phyloP scores from a whole-genome alignment of 169 alveolate species.

The Theileria orientalis region DNA sequence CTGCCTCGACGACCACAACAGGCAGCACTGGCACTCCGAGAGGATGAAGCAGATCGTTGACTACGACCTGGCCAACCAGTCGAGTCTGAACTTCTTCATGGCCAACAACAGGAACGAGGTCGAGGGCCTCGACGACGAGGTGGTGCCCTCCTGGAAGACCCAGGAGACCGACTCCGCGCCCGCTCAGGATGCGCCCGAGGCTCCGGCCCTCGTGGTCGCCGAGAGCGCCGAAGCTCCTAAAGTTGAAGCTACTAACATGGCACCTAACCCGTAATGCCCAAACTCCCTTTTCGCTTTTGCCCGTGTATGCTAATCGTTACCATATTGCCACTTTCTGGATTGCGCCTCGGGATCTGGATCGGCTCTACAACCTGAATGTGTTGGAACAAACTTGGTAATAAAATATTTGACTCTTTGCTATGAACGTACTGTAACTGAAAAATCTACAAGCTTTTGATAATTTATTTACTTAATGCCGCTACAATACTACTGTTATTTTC shows the following conservation, averaged over 20 bases:
- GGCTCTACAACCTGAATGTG: too few species aligned
- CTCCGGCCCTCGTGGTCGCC: not conserved
- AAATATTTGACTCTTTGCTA: too few species aligned
- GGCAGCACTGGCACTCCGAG: slow-evolving; percentile 74
- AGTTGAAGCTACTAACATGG: not conserved
- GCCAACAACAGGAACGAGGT: not conserved
- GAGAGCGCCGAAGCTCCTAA: not conserved
- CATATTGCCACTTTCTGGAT: too few species aligned
- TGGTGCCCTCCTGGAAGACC: slow-evolving; percentile 44
- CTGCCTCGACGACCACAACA: slow-evolving; percentile 60
- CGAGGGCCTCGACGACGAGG: slow-evolving; percentile 46
- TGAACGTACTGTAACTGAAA: too few species aligned
- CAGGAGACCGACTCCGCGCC: slow-evolving; percentile 6
- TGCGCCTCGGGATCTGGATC: too few species aligned
- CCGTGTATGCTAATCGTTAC: too few species aligned
- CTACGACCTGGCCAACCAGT: slow-evolving; percentile 42
- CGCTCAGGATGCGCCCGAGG: slow-evolving; percentile 6
- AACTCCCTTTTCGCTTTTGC: too few species aligned
- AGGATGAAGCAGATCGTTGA: slow-evolving; percentile 32
- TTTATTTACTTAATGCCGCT: too few species aligned
- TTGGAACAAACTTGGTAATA: too few species aligned
- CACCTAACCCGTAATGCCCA: too few species aligned
- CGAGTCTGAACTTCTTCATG: slow-evolving; percentile 18
- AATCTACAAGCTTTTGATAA: too few species aligned
- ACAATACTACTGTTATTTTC: too few species aligned